A percentile compares a stretch with the other conserved stretches of the same genome.
phyloP scores from a whole-genome alignment of 2,329 filamentous ascomycete species.

The Ceratocystis cubensis region DNA sequence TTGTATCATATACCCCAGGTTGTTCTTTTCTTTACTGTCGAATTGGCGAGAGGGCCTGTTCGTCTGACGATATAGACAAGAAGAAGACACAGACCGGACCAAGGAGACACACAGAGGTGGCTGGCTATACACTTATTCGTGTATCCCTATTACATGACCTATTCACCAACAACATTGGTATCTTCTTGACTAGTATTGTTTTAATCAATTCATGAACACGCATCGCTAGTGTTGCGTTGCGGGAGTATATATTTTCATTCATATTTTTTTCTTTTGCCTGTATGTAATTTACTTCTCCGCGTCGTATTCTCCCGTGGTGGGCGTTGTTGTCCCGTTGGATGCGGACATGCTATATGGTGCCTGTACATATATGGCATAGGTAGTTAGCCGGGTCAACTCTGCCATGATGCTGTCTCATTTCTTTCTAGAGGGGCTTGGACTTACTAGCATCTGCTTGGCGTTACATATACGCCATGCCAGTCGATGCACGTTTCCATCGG shows the following conservation, averaged over 20 bases:
- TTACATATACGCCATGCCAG: slow-evolving; percentile 91
- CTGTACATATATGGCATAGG: slow-evolving; percentile 29
- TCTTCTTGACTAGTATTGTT: background rate
- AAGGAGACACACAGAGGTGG: background rate
- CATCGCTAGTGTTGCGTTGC: too few species aligned
- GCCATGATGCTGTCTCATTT: too few species aligned
- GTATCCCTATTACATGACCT: background rate
- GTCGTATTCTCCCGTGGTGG: slow-evolving; percentile 34
- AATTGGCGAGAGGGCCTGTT: background rate
- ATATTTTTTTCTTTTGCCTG: background rate
- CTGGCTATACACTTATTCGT: background rate
- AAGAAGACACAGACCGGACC: too few species aligned
- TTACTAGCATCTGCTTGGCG: slow-evolving; percentile 84
- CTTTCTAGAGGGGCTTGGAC: background rate
- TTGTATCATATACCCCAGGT: slow-evolving; percentile 11
- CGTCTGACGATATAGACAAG: too few species aligned
- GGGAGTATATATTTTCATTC: background rate
- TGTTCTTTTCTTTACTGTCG: slow-evolving; percentile 15
- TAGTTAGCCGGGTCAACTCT: background rate
- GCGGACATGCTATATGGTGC: slow-evolving; percentile 60
- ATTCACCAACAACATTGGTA: too few species aligned
- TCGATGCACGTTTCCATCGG: slow-evolving; percentile 81
- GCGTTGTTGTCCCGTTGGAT: slow-evolving; percentile 50
- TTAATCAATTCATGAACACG: background rate
- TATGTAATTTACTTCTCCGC: slow-evolving; percentile 20